Percentiles rank a stretch among this genome's conserved stretches.
Conservation (phyloP, 768 basidiomycete genomes). For the Tricholoma terreum region DNA sequence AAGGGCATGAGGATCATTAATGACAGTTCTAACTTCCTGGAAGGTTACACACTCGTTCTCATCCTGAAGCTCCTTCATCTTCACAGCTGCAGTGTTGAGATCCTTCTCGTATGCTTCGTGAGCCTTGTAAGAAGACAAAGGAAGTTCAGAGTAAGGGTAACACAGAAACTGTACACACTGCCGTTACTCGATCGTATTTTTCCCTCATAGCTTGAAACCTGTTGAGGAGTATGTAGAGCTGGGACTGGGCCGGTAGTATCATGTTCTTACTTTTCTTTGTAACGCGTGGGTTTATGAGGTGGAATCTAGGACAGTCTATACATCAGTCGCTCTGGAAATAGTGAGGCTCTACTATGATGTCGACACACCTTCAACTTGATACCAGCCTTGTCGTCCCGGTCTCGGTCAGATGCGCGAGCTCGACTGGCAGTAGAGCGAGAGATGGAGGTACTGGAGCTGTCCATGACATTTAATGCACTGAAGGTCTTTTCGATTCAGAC, state of each 20-base stretch:
- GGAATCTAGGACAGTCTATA: not conserved
- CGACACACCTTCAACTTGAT: slow-evolving; percentile 12
- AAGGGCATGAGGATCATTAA: not conserved
- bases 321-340: not conserved
- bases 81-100: slow-evolving; percentile 36
- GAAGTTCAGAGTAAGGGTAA: too few species aligned
- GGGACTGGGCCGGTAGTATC: not conserved
- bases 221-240: not conserved
- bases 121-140: slow-evolving; percentile 27
- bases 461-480: slow-evolving; percentile 3
- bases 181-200: slow-evolving; percentile 41
- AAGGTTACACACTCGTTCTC: slow-evolving; percentile 44
- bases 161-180: slow-evolving; percentile 29
- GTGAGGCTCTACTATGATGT: not conserved
- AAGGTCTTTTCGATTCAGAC: too few species aligned
- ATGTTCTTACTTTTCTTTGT: slow-evolving; percentile 28
- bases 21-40: not conserved
- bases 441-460: not conserved
- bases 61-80: slow-evolving; percentile 43
- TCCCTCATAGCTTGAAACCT: slow-evolving; percentile 47
- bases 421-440: slow-evolving; percentile 1
- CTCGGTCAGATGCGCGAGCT: slow-evolving; percentile 5
- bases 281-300: slow-evolving; percentile 12
- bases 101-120: slow-evolving; percentile 37
- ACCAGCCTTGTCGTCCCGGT: slow-evolving; percentile 2